Conservation (phyloP, 225 moss, liverwort and hornwort species). For the Straminergon stramineum region DNA sequence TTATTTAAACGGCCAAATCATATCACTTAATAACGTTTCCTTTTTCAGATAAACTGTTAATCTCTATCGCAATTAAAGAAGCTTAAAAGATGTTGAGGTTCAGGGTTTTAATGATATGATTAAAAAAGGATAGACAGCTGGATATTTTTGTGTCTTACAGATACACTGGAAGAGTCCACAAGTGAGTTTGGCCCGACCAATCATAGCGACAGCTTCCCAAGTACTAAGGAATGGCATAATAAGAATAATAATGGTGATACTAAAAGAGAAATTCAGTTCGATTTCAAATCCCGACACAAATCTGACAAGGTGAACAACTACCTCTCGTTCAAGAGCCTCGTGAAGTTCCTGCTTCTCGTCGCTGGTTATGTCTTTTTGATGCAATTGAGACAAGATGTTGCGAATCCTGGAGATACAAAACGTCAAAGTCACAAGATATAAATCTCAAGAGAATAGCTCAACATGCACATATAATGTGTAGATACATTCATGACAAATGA, state of each 20-base stretch:
- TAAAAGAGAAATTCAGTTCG: not conserved
- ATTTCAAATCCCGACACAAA: not conserved
- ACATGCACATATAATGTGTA: not conserved
- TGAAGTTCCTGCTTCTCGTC: slow-evolving; percentile 48
- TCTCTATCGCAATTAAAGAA: not conserved
- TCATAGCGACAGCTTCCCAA: not conserved
- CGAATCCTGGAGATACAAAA: slow-evolving; percentile 28
- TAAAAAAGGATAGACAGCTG: not conserved
- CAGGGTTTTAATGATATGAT: not conserved
- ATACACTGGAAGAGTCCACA: not conserved
- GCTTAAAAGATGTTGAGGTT: not conserved
- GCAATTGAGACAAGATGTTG: slow-evolving; percentile 38
- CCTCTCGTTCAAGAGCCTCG: slow-evolving; percentile 60
- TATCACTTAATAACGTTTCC: not conserved
- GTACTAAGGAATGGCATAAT: not conserved
- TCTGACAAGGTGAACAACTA: slow-evolving; percentile 1
- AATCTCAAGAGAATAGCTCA: not conserved
- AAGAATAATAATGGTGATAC: not conserved
- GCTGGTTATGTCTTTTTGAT: slow-evolving; percentile 22
- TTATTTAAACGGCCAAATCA: not conserved
- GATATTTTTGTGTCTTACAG: not conserved
- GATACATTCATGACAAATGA: not conserved
- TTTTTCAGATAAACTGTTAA: not conserved
- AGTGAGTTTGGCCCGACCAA: not conserved
- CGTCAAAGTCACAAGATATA: not conserved